Conservation (phyloP, 768 basidiomycete species). For the Leccinum imitatum region DNA sequence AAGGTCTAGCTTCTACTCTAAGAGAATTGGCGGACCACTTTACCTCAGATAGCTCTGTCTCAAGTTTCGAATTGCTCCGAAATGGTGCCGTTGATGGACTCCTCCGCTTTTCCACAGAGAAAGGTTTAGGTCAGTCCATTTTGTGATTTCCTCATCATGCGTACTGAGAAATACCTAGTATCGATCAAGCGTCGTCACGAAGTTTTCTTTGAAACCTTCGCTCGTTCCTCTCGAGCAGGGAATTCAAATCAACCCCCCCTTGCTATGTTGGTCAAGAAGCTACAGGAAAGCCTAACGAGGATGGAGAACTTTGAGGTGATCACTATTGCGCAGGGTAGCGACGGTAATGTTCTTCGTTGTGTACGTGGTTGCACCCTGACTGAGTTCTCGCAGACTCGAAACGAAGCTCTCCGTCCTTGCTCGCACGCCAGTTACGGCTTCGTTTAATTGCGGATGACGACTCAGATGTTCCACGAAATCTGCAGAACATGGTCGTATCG, state of each 20-base stretch:
- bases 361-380: constrained; percentile 7
- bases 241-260: constrained; percentile 57
- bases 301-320: constrained; percentile 96
- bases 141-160: background rate
- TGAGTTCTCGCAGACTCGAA: constrained; percentile 63
- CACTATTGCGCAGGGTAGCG: constrained; percentile 78
- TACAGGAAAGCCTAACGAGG: constrained; percentile 93
- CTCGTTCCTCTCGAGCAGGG: constrained; percentile 47
- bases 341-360: constrained; percentile 49
- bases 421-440: constrained; percentile 90
- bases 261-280: constrained; percentile 83
- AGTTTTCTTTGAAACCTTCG: constrained; percentile 78
- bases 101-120: constrained; percentile 77
- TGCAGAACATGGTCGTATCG: constrained; percentile 91
- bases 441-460: constrained; percentile 89
- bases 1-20: constrained; percentile 59
- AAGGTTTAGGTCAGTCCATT: constrained; percentile 34
- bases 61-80: constrained; percentile 93
- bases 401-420: constrained; percentile 83
- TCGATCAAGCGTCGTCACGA: constrained; percentile 65
- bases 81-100: constrained; percentile 90
- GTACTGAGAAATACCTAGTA: constrained; percentile 44
- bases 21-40: constrained; percentile 81
- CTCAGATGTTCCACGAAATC: constrained; percentile 80
- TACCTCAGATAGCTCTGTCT: constrained; percentile 74